Conservation (phyloP, 805 yeast species). For the Kluyveromyces siamensis region DNA sequence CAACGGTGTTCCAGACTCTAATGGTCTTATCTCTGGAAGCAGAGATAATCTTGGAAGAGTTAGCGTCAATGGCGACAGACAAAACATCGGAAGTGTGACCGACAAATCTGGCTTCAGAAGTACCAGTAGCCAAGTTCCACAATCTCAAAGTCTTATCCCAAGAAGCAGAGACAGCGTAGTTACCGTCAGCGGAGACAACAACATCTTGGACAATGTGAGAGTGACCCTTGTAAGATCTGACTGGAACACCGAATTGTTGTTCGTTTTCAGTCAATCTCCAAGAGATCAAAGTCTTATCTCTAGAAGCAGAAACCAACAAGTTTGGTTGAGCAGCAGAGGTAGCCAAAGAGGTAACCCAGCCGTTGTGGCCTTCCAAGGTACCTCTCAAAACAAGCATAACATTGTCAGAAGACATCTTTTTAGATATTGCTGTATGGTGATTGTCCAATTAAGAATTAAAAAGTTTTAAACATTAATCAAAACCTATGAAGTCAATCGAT, state of each 20-base stretch:
- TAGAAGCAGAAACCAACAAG: slow-evolving; percentile 93
- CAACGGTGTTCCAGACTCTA: slow-evolving; percentile 98
- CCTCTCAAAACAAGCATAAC: slow-evolving; percentile 99
- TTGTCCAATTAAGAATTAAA: background rate
- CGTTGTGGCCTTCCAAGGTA: slow-evolving; percentile 94
- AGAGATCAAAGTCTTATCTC: slow-evolving; percentile 97
- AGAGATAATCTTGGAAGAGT: slow-evolving; percentile 96
- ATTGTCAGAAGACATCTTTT: slow-evolving; percentile 55
- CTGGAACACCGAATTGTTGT: slow-evolving; percentile 95
- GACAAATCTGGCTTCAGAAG: slow-evolving; percentile 86
- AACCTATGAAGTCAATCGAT: background rate
- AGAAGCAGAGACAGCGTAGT: slow-evolving; percentile 95
- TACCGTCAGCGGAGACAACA: slow-evolving; percentile 95
- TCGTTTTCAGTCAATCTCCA: slow-evolving; percentile 97
- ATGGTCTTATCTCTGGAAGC: slow-evolving; percentile 99
- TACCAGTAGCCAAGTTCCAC: slow-evolving; percentile 95
- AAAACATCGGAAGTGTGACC: slow-evolving; percentile 98
- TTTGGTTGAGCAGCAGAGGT: slow-evolving; percentile 98
- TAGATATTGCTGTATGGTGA: background rate
- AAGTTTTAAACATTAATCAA: too few relatives aligned
- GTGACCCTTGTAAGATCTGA: slow-evolving; percentile 96
- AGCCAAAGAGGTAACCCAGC: slow-evolving; percentile 98
- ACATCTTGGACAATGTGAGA: slow-evolving; percentile 98
- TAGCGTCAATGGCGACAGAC: slow-evolving; percentile 92
- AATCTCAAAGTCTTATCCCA: slow-evolving; percentile 99